A percentile compares a stretch with the other conserved stretches of the same genome.
Evolutionary conservation across 2,329 filamentous ascomycete species (phyloP).

Genomic region (Sporothrix curviconia): DNA sequence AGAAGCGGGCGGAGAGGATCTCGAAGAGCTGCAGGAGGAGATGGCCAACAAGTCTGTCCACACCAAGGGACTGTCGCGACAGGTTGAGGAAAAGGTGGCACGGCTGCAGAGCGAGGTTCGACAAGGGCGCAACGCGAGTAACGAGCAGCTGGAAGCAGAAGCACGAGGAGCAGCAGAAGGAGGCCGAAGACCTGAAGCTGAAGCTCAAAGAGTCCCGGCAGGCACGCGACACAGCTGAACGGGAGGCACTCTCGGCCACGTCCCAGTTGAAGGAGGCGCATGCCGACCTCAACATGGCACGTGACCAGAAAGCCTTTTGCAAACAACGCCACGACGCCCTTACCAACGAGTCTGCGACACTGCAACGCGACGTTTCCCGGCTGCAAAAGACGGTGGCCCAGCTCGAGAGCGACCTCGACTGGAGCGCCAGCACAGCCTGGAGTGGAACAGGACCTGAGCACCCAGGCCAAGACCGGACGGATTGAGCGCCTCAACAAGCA

Average conservation of each 20-base stretch:
- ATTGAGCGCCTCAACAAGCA: constrained; percentile 49
- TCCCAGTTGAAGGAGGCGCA: constrained; percentile 49
- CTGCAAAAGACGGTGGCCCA: constrained; percentile 42
- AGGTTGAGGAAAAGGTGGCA: constrained; percentile 64
- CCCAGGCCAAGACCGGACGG: constrained; percentile 41
- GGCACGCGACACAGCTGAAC: constrained; percentile 36
- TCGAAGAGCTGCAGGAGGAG: constrained; percentile 66
- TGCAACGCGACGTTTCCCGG: constrained; percentile 57
- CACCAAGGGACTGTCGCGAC: constrained; percentile 66
- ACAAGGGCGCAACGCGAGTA: constrained; percentile 43
- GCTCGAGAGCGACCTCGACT: constrained; percentile 42
- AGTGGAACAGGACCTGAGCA: constrained; percentile 54
- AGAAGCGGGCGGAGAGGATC: constrained; percentile 52
- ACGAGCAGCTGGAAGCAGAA: constrained; percentile 47
- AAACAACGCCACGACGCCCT: constrained; percentile 63
- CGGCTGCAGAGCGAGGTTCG: constrained; percentile 62
- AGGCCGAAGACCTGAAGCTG: constrained; percentile 39
- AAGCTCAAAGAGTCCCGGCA: constrained; percentile 39
- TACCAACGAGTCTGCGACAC: constrained; percentile 56
- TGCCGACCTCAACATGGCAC: constrained; percentile 50
- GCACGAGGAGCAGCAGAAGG: constrained; percentile 38
- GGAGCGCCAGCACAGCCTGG: constrained; percentile 51
- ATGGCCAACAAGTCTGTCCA: constrained; percentile 73
- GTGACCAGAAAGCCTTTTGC: constrained; percentile 61
- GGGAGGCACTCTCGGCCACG: constrained; percentile 34